Evolutionary conservation across 768 basidiomycete genomes (phyloP).

Genomic region (Fomitopsis pulvina): DNA sequence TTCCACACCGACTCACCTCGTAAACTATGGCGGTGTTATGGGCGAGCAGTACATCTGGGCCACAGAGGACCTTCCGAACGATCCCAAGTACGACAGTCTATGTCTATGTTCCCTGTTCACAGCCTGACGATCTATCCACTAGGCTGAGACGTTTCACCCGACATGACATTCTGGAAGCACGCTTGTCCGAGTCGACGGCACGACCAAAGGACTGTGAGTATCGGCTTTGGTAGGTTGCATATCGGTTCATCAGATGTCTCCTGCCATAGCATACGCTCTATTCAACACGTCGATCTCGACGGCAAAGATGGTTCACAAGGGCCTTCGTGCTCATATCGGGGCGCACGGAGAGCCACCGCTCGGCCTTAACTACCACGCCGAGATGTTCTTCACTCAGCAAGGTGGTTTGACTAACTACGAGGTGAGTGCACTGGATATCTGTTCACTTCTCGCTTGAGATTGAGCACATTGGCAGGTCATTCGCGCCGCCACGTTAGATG

Average conservation of each 20-base stretch:
- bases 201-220: constrained; percentile 53
- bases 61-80: constrained; percentile 53
- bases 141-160: constrained; percentile 60
- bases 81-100: constrained; percentile 46
- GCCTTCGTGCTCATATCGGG: constrained; percentile 58
- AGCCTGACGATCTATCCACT: background rate
- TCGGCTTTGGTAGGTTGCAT: background rate
- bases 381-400: constrained; percentile 56
- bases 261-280: constrained; percentile 49
- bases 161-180: constrained; percentile 54
- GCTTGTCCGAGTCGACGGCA: constrained; percentile 50
- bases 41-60: constrained; percentile 71
- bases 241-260: background rate
- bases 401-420: constrained; percentile 70
- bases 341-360: constrained; percentile 69
- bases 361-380: constrained; percentile 71
- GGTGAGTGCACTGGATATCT: constrained; percentile 26
- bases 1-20: constrained; percentile 67
- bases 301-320: constrained; percentile 61
- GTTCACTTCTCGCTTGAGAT: background rate
- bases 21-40: constrained; percentile 67
- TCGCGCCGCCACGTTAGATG: constrained; percentile 60
- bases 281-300: constrained; percentile 67
- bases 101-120: background rate
- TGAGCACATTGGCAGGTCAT: constrained; percentile 39